phyloP scores from a whole-genome alignment of 2,329 filamentous ascomycete genomes.

The Aaosphaeria pasadenensis region DNA sequence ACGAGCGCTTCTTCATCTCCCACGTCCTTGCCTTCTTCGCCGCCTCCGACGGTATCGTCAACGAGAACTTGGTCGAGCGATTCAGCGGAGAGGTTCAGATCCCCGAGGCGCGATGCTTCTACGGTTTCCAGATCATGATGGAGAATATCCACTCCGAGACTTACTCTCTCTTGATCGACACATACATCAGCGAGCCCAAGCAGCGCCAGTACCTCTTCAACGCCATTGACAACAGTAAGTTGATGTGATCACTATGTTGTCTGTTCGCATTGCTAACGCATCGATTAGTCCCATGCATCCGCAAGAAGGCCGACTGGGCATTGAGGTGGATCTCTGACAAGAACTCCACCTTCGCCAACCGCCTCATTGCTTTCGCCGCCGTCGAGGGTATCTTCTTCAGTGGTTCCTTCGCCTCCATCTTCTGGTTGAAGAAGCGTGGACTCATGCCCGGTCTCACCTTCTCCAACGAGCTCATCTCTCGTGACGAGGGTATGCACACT shows the following conservation, averaged over 20 bases:
- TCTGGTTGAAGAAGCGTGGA: constrained; percentile 99
- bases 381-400: constrained; percentile 99
- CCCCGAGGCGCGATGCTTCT: constrained; percentile 98
- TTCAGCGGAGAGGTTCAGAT: constrained; percentile 97
- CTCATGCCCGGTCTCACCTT: constrained; percentile 98
- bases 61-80: constrained; percentile 97
- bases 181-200: constrained; percentile 96
- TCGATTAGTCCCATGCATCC: constrained; percentile 79
- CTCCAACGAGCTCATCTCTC: constrained; percentile 99
- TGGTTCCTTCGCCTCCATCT: constrained; percentile 97
- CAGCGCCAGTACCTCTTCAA: constrained; percentile 96
- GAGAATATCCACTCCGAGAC: constrained; percentile 99
- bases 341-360: constrained; percentile 90
- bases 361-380: constrained; percentile 92
- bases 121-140: constrained; percentile 99
- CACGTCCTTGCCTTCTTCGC: constrained; percentile 99
- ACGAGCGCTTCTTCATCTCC: constrained; percentile 97
- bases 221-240: constrained; percentile 92
- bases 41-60: constrained; percentile 97
- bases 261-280: constrained; percentile 24
- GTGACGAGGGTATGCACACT: constrained; percentile 98
- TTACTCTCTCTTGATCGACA: constrained; percentile 98
- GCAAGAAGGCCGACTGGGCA: constrained; percentile 98
- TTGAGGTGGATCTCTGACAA: constrained; percentile 92
- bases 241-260: neutral